Percentiles rank a stretch among this genome's conserved stretches.
Conservation (phyloP, 495 filamentous ascomycete genomes). For the Talaromyces nanjingensis region DNA sequence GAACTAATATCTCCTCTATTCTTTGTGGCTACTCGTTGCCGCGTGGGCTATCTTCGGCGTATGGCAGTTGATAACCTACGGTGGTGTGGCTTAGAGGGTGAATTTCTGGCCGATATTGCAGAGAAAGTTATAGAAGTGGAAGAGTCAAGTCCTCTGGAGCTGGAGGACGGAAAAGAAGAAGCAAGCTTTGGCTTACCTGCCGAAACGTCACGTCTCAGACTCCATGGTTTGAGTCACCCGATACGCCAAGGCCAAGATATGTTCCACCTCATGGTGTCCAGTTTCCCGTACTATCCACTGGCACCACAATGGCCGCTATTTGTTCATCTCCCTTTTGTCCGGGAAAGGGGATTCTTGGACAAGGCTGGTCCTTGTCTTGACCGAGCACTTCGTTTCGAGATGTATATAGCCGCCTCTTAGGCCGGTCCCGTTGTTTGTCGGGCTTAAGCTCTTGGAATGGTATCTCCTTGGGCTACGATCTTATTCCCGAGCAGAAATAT, state of each 20-base stretch:
- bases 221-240: neutral
- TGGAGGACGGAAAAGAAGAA: neutral
- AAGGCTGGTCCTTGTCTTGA: neutral
- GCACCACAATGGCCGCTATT: neutral
- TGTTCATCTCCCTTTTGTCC: neutral
- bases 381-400: conserved; percentile 4
- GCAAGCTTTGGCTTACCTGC: neutral
- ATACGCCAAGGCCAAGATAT: neutral
- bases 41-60: neutral
- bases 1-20: neutral
- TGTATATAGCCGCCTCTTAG: neutral
- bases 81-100: neutral
- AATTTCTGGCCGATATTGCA: conserved; percentile 1
- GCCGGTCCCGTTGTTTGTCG: neutral
- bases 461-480: neutral
- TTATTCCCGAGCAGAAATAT: neutral
- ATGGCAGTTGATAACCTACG: neutral
- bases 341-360: neutral
- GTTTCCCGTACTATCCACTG: neutral
- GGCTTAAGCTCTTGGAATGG: neutral
- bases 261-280: neutral
- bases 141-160: neutral
- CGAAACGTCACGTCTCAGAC: neutral
- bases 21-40: conserved; percentile 6
- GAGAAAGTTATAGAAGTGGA: neutral